Evolutionary conservation across 208 protist genomes (phyloP), one percentile per base, ranked within the genome.

Genomic region (Leptomonas seymouri): DNA sequence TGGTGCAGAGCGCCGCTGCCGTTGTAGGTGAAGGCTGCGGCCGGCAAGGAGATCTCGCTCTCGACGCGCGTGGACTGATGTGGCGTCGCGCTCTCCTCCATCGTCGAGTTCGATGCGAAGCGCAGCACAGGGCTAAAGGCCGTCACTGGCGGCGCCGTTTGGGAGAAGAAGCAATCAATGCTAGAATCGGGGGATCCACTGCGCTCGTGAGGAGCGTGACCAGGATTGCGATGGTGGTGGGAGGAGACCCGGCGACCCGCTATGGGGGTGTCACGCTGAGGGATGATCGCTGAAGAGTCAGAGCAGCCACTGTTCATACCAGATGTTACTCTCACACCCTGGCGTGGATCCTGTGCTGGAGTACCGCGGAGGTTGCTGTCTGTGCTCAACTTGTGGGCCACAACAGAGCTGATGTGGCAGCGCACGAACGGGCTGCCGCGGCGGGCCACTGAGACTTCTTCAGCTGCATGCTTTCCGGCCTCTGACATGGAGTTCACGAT

Each of bases 301-400:
- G 71, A 76, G 36, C 31, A 61, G 71, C 62, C 45, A 39, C 55
- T 76, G 63, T 53, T 56, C 36, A 36, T 31, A 23, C 61, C 48
- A 5, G 41, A 44, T 30, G 60, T 48, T 23, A 46, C 50, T 15
- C 36, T 39, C 53, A 50, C 21, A n/a, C 64, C 64, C 25, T 53
- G 50, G 64, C 51, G 51, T 27, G 59, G 50, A 41, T 75, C 61
- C 61, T 62, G 69, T 54, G 56, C 21, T 21, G 46, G 61, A 15
- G 61, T 48, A 28, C 69, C 60, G 11, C 69, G 69, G 42, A 39
- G 15, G 36, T 44, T 53, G 42, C 23, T 21, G 48, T 75, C 69
- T 12, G 63, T 58, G 61, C 57, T 75, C 34, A 75, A 34, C 46
- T 75, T 67, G 42, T 75, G 61, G 20, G 69, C 69, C 51, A 75